phyloP scores from a whole-genome alignment of 345 rosid species.

The Arabidopsis thaliana region TAIR10.1 NC_003074.8:4054501-4055000 shows the following conservation, averaged over 20 bases:
- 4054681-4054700: not conserved
- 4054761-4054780: slow-evolving; percentile 34
- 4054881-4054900: not conserved
- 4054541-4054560: no score
- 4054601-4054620: no score
- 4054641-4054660: not conserved
- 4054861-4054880: not conserved
- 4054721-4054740: not conserved
- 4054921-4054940: slow-evolving; percentile 28
- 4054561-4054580: not conserved
- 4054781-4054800: slow-evolving; percentile 34
- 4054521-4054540: no score
- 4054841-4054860: not conserved
- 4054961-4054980: slow-evolving; percentile 41
- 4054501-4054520: no score
- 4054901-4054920: slow-evolving; percentile 22
- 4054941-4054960: slow-evolving; percentile 18
- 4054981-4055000: not conserved
- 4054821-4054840: slow-evolving; percentile 39
- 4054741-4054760: slow-evolving; percentile 31
- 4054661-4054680: not conserved
- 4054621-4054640: not conserved
- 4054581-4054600: no score
- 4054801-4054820: slow-evolving; percentile 36
- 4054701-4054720: not conserved